Percentiles rank a stretch among this genome's conserved stretches.
phyloP scores from a whole-genome alignment of 768 basidiomycete species.

The Russula ochroleuca region DNA sequence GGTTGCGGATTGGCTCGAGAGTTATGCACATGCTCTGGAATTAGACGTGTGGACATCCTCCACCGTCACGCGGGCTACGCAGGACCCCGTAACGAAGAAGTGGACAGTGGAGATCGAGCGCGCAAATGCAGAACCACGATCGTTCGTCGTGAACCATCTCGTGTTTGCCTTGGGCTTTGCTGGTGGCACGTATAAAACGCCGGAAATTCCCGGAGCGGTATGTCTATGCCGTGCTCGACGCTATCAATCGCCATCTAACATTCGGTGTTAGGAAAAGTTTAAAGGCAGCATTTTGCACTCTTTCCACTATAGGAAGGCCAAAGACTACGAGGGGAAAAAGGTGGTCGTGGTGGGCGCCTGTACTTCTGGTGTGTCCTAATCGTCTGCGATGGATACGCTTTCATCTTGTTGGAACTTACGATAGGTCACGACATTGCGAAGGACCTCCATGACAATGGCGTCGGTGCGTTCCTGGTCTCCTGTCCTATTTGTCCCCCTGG shows the following conservation, averaged over 20 bases:
- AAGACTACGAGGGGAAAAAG: slow-evolving; percentile 38
- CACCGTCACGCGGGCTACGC: slow-evolving; percentile 21
- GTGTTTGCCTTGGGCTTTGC: slow-evolving; percentile 36
- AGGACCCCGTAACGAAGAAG: slow-evolving; percentile 26
- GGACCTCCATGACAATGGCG: slow-evolving; percentile 32
- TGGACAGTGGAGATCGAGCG: slow-evolving; percentile 26
- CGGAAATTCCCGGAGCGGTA: slow-evolving; percentile 28
- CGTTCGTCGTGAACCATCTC: slow-evolving; percentile 31
- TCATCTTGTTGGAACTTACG: not conserved
- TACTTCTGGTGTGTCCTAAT: slow-evolving; percentile 27
- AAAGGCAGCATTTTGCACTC: slow-evolving; percentile 36
- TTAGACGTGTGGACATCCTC: slow-evolving; percentile 59
- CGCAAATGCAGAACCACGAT: slow-evolving; percentile 12
- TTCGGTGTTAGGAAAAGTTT: slow-evolving; percentile 32
- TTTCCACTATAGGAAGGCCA: slow-evolving; percentile 32
- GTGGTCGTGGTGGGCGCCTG: slow-evolving; percentile 41
- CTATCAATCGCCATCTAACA: not conserved
- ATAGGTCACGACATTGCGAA: slow-evolving; percentile 36
- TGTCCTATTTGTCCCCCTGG: not conserved
- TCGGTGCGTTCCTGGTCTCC: slow-evolving; percentile 21
- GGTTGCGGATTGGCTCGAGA: slow-evolving; percentile 66
- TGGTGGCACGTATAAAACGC: slow-evolving; percentile 35
- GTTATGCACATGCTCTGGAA: slow-evolving; percentile 55
- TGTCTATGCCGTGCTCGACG: not conserved
- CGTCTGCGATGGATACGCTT: not conserved